These are phyloP conservation scores for Tritrichomonas musculus DNA, from an alignment of 208 protist species.

Conservation along the genomic window DNA sequence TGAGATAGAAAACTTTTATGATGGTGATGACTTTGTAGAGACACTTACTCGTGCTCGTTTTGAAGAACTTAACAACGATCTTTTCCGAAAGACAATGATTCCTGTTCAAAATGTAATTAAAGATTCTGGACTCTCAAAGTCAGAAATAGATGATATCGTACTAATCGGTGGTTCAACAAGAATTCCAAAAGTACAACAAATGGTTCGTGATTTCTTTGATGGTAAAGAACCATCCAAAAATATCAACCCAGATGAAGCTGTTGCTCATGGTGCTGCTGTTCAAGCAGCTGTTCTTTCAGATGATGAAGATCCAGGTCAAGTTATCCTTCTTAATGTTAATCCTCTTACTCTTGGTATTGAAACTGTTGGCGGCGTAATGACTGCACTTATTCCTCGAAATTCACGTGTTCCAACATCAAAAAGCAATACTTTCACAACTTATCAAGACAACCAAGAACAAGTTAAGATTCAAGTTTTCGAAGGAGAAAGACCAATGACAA, in stretches of 20 bases:
- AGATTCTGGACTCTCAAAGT: constrained; percentile 82
- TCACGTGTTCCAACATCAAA: constrained; percentile 60
- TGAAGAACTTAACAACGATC: constrained; percentile 63
- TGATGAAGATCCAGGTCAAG: constrained; percentile 68
- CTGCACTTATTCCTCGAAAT: constrained; percentile 70
- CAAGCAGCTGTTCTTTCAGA: constrained; percentile 81
- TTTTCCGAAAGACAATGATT: constrained; percentile 79
- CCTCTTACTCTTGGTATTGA: constrained; percentile 57
- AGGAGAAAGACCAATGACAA: constrained; percentile 89
- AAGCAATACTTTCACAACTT: constrained; percentile 78
- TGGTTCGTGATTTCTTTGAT: constrained; percentile 69
- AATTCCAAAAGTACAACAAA: constrained; percentile 77
- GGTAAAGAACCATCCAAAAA: constrained; percentile 81
- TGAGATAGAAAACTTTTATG: constrained; percentile 87
- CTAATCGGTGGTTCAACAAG: constrained; percentile 85
- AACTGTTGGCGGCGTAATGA: constrained; percentile 73
- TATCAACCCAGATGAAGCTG: constrained; percentile 95
- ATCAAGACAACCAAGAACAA: constrained; percentile 89
- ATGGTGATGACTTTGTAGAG: constrained; percentile 86
- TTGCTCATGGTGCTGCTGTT: constrained; percentile 93
- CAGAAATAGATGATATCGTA: constrained; percentile 85
- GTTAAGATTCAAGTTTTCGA: constrained; percentile 99
- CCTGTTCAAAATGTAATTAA: constrained; percentile 82
- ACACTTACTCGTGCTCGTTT: constrained; percentile 87
- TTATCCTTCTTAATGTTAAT: constrained; percentile 56